phyloP scores from a whole-genome alignment of 208 protist genomes.

The Phytomonas sp. region DNA sequence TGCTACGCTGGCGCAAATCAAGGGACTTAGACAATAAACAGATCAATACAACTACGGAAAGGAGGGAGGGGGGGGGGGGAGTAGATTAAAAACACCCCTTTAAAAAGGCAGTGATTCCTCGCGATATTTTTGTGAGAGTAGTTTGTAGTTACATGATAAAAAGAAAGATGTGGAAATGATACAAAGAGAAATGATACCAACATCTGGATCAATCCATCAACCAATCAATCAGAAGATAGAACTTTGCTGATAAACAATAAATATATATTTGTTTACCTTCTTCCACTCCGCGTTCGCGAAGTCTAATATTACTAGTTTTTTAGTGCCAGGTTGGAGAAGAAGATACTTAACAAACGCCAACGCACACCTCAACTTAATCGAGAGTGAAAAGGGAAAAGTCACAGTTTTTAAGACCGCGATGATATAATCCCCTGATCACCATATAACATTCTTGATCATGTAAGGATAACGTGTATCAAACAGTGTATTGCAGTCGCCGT shows the following conservation, averaged over 20 bases:
- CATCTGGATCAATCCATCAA: not conserved
- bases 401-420: not conserved
- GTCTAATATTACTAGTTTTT: not conserved
- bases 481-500: conserved; percentile 10
- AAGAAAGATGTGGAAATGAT: not conserved
- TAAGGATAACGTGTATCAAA: not conserved
- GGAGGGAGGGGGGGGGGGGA: not conserved
- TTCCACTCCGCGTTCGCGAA: not conserved
- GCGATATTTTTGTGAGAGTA: not conserved
- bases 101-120: not conserved
- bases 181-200: not conserved
- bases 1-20: not conserved
- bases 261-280: not conserved
- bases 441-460: not conserved
- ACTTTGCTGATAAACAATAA: not conserved
- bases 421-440: not conserved
- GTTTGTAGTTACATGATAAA: not conserved
- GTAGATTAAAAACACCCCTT: not conserved
- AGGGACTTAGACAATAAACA: not conserved
- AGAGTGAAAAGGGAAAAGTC: not conserved
- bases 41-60: not conserved
- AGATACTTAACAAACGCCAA: not conserved
- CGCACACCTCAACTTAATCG: not conserved
- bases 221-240: not conserved
- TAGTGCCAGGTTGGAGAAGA: not conserved